A percentile compares a stretch with the other conserved stretches of the same genome.
phyloP scores from a whole-genome alignment of 2,329 filamentous ascomycete species.

The Colletotrichum noveboracense region DNA sequence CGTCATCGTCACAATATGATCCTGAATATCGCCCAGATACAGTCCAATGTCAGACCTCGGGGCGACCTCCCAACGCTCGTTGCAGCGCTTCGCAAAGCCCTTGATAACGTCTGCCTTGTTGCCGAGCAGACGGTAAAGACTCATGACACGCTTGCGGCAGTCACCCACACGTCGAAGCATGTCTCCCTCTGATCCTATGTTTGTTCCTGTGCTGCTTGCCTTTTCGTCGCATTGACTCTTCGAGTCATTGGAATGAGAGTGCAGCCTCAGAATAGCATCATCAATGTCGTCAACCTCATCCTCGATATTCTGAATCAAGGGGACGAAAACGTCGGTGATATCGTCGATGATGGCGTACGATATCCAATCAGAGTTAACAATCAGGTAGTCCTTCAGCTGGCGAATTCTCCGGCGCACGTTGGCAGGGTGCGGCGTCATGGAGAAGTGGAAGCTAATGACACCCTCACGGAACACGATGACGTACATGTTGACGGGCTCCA shows the following conservation, averaged over 20 bases:
- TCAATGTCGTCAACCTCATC: slow-evolving; percentile 98
- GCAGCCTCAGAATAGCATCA: slow-evolving; percentile 84
- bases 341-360: slow-evolving; percentile 98
- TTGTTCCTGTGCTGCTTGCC: slow-evolving; percentile 49
- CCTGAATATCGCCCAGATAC: slow-evolving; percentile 97
- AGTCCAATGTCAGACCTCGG: slow-evolving; percentile 96
- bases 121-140: slow-evolving; percentile 86
- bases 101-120: slow-evolving; percentile 99
- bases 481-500: slow-evolving; percentile 97
- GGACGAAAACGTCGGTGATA: slow-evolving; percentile 95
- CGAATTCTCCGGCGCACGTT: slow-evolving; percentile 94
- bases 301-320: slow-evolving; percentile 90
- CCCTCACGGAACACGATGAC: slow-evolving; percentile 96
- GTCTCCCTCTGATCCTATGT: slow-evolving; percentile 65
- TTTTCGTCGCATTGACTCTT: slow-evolving; percentile 49
- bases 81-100: slow-evolving; percentile 97
- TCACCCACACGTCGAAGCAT: slow-evolving; percentile 94
- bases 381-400: slow-evolving; percentile 91
- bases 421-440: slow-evolving; percentile 92
- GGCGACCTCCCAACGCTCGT: slow-evolving; percentile 96
- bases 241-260: slow-evolving; percentile 60
- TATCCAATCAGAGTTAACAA: slow-evolving; percentile 95
- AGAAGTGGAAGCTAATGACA: slow-evolving; percentile 95
- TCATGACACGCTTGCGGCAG: slow-evolving; percentile 97
- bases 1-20: slow-evolving; percentile 99